Percentiles rank a stretch among this genome's conserved stretches.
Conservation (phyloP, 176 grass and related monocot species). For the Carex myosuroides region DNA sequence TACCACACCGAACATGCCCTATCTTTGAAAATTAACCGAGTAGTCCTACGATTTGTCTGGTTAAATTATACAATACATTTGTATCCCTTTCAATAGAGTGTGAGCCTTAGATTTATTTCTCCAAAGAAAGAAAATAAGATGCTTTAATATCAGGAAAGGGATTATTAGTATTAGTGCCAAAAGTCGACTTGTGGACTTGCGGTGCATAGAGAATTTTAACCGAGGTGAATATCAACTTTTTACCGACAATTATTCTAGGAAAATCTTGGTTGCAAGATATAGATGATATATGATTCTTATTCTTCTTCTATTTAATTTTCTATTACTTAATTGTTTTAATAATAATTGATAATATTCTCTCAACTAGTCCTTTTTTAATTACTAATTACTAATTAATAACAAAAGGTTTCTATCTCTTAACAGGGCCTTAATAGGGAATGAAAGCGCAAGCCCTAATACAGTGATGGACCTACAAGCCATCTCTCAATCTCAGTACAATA, state of each 20-base stretch:
- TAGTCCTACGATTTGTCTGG: too few relatives aligned
- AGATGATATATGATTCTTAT: slow-evolving; percentile 6
- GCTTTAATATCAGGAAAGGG: neutral
- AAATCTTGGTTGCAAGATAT: neutral
- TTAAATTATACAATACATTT: neutral
- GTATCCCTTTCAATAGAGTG: neutral
- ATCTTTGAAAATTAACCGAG: too few relatives aligned
- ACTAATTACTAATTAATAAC: neutral
- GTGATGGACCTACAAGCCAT: slow-evolving; percentile 46
- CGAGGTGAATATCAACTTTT: neutral
- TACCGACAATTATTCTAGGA: neutral
- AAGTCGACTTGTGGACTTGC: neutral
- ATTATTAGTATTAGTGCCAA: neutral
- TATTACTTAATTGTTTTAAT: neutral
- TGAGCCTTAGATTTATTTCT: neutral
- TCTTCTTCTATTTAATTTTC: neutral
- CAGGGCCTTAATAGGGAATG: slow-evolving; percentile 55
- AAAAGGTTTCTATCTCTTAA: slow-evolving; percentile 11
- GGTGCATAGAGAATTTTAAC: neutral
- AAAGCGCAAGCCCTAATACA: slow-evolving; percentile 46
- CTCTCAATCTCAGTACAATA: slow-evolving; percentile 47
- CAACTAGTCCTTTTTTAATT: slow-evolving; percentile 36
- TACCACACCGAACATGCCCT: too few relatives aligned
- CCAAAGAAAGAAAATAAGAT: neutral
- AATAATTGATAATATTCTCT: slow-evolving; percentile 8